These are phyloP conservation scores for Cercospora nicotianae DNA, from an alignment of 2,329 filamentous ascomycete species.

Conservation along the genomic window DNA sequence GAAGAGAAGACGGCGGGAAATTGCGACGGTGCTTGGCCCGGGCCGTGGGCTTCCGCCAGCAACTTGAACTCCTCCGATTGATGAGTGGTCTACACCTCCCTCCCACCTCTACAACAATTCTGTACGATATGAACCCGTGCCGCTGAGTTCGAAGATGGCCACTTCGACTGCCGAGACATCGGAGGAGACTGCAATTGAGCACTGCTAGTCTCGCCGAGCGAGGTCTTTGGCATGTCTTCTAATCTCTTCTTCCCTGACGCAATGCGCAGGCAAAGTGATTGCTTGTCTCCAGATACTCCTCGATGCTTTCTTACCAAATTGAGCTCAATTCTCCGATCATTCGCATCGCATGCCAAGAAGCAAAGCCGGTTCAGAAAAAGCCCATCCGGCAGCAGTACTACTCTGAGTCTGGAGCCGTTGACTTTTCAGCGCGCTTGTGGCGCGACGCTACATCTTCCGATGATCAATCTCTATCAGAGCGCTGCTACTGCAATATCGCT, in stretches of 20 bases:
- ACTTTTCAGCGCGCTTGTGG: background rate
- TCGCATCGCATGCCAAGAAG: background rate
- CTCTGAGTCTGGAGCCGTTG: too few relatives aligned
- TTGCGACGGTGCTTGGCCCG: background rate
- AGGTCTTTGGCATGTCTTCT: background rate
- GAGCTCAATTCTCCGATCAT: background rate
- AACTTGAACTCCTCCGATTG: background rate
- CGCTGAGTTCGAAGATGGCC: background rate
- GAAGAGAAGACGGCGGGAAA: background rate
- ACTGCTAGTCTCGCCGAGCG: background rate
- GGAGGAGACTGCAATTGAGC: background rate
- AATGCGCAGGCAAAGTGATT: background rate
- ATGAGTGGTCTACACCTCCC: background rate
- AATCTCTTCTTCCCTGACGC: background rate
- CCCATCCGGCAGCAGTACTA: too few relatives aligned
- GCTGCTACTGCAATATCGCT: background rate
- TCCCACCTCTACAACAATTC: background rate
- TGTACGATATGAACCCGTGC: background rate
- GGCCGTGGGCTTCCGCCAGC: background rate
- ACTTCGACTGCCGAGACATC: background rate
- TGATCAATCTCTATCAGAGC: background rate
- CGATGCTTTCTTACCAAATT: background rate
- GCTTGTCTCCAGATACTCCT: background rate
- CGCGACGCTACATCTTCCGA: background rate
- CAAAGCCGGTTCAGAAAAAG: too few relatives aligned